Base-by-base conservation (phyloP, 805 yeast species). In the Saitoella complicata region DNA sequence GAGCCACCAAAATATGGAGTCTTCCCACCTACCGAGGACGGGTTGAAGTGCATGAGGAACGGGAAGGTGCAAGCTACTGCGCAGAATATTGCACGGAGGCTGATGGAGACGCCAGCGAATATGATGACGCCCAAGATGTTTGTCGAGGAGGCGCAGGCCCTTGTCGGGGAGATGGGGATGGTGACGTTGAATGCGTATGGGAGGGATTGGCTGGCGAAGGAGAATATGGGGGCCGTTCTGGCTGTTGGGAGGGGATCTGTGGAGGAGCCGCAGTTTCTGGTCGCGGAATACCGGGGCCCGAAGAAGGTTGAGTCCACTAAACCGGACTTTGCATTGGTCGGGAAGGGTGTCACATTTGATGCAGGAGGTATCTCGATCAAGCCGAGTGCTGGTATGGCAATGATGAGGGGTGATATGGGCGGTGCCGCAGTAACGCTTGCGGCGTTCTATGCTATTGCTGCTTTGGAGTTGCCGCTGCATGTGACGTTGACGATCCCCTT, bases 331-430 rank as follows among this genome's bases (percentile, higher is more conserved):
- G 42, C 33, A 11, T 29, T 39, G 11, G 42, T 39, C 8, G 42
- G 42, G 4, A 39, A 39, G 13, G 42, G 42, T 31, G 21, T 39
- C 12, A 39, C 42, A 9, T 39, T 39, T 39, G 42, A 39, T 31
- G 35, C 35, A n/a, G 42, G 42, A 31, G 42, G 42, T 29, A 39
- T 39, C 10, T 31, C 36, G 9, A 21, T 39, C n/a, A 39, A 39
- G 33, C 42, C 42, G 29, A 31, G 36, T 7, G 13, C 12, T 12
- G 32, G 32, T 36, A 39, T 39, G 42, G 32, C 31, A 32, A 36
- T 31, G n/a, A 39, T 39, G 42, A 34, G 42, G 31, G 42, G 36
- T 31, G 42, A 39, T 31, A 39, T 39, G 42, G 42, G 42, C 31
- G 42, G 42, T 39, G 42, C 42, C 21, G 42, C 42, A 9, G 42